Base-by-base conservation (phyloP, 2,329 filamentous ascomycete genomes). In the Emergomyces orientalis region DNA sequence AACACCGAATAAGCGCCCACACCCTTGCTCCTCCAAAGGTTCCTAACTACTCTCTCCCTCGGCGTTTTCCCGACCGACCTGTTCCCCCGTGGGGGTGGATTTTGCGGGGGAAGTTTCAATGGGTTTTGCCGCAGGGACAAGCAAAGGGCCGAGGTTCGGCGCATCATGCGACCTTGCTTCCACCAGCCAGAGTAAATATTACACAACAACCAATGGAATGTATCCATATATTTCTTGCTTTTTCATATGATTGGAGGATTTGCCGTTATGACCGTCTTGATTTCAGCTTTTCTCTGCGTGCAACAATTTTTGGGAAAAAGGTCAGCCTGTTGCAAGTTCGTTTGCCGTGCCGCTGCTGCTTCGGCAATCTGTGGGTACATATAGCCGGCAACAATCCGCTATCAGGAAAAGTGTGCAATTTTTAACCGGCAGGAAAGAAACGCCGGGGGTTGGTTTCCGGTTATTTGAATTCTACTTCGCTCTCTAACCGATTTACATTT, bases 131-230 rank as follows among this genome's bases (percentile, higher is more conserved):
- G 47, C 9, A 27, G 14, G 6, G 22, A 3, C 19, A n/a, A 22
- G 2, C 5, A 14, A 41, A 39, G 8, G 56, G 56, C 56, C 56
- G 56, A 52, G 45, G 43, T 61, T 61, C 52, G n/a, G 59, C 54
- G 4, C 30, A 39, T 14, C 19, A 17, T 8, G 37, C 30, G 8
- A 41, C 2, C 30, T n/a, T 22, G 3, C 32, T n/a, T 6, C 49
- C 13, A 19, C 6, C 27, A 34, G 51, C 52, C 27, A 37, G 3
- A 25, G 13, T 37, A 7, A 34, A 34, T 8, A 32, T 3, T 8
- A 43, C 6, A 39, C 34, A 41, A 41, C 11, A 25, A 19, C 34
- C 3, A 5, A 22, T n/a, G 13, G 54, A 37, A 39, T 57, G n/a
- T n/a, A 14, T 11, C 7, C 8, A 22, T 56, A n/a, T n/a, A n/a